phyloP scores from a whole-genome alignment of 2,329 filamentous ascomycete species.

The Hypoxylon sp. region DNA sequence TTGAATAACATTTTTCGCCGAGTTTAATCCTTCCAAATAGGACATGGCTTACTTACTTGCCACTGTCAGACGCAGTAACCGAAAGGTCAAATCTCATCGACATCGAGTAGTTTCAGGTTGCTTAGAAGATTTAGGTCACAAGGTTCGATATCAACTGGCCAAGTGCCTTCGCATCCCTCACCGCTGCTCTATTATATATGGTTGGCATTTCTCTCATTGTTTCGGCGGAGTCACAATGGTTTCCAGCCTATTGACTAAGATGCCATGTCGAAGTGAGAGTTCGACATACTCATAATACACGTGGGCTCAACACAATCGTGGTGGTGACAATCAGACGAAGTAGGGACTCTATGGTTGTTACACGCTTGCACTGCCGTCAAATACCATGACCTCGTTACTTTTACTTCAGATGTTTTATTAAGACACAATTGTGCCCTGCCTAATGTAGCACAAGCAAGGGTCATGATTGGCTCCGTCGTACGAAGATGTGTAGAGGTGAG shows the following conservation, averaged over 20 bases:
- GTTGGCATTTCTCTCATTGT: constrained; percentile 1
- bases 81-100: constrained; percentile 25
- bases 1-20: neutral
- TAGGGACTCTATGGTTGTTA: neutral
- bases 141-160: neutral
- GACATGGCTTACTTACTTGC: constrained; percentile 27
- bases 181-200: constrained; percentile 37
- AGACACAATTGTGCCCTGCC: constrained; percentile 25
- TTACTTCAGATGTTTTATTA: neutral
- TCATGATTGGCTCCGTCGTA: constrained; percentile 11
- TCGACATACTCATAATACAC: constrained; percentile 1
- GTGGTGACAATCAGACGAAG: neutral
- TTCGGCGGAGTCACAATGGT: constrained; percentile 15
- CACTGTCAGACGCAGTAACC: constrained; percentile 22
- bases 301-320: constrained; percentile 30
- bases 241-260: neutral
- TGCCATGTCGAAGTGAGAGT: neutral
- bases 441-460: neutral
- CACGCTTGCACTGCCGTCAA: neutral
- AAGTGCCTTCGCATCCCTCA: constrained; percentile 26
- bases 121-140: constrained; percentile 9
- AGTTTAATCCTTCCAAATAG: neutral
- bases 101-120: constrained; percentile 8
- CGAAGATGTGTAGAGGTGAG: neutral
- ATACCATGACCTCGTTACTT: neutral